phyloP scores from a whole-genome alignment of 768 basidiomycete species.

The Piloderma croceum region DNA sequence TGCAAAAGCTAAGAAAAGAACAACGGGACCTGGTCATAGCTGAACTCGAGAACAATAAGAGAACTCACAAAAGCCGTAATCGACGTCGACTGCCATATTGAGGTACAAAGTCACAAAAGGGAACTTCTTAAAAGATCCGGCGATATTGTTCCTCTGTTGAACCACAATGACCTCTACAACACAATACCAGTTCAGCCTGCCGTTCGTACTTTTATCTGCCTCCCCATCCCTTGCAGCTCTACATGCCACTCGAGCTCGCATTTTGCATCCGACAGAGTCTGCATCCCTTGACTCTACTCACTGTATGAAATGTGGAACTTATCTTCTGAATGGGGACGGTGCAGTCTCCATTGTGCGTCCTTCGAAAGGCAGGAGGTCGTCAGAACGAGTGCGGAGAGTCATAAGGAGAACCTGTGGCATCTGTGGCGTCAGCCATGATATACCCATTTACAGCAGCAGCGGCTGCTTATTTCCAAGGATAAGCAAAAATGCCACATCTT shows the following conservation, averaged over 20 bases:
- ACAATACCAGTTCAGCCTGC: constrained; percentile 44
- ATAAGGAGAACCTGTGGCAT: constrained; percentile 16
- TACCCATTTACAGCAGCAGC: constrained; percentile 8
- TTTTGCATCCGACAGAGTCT: constrained; percentile 22
- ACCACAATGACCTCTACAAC: constrained; percentile 30
- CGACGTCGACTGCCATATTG: too few species aligned
- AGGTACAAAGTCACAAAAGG: too few species aligned
- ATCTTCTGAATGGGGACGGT: constrained; percentile 37
- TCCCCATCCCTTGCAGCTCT: constrained; percentile 60
- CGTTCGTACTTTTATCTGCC: constrained; percentile 42
- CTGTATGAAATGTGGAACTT: constrained; percentile 52
- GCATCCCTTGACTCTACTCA: constrained; percentile 20
- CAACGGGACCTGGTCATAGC: too few species aligned
- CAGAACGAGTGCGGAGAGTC: constrained; percentile 8
- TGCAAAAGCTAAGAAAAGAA: neutral
- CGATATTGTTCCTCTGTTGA: too few species aligned
- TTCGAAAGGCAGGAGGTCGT: constrained; percentile 20
- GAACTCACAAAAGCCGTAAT: too few species aligned
- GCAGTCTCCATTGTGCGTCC: constrained; percentile 31
- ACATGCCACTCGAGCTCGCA: constrained; percentile 41
- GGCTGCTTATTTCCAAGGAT: constrained; percentile 14
- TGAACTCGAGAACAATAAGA: too few species aligned
- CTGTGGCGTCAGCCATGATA: constrained; percentile 13
- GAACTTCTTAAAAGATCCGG: too few species aligned
- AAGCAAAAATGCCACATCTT: too few species aligned